Evolutionary conservation across 371 early-diverging fungal genomes (phyloP), one percentile per base, ranked within the genome.

Genomic region (Entomophthora muscae): DNA sequence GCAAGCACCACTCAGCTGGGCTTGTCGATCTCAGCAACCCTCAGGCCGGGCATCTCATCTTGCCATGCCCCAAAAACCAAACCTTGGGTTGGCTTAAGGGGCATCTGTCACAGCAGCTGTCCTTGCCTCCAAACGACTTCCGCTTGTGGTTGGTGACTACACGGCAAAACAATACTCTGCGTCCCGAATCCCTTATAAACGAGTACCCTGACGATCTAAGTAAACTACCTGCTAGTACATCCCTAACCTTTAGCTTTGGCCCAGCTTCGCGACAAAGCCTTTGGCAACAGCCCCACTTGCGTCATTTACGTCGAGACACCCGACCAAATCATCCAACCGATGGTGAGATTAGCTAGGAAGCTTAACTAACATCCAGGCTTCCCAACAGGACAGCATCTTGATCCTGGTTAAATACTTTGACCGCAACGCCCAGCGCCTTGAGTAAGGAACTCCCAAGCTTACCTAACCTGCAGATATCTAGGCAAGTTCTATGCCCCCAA

Each of bases 371-470:
- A 33, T 21, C 26, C 52, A 56, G 42, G 63, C 60, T 22, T 67
- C 71, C 3, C 52, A 71, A 51, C 69, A 67, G 58, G 68, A 72
- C 10, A 77, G 75, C 55, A 67, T 67, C 61, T 77, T 22, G 21
- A 72, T 84, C 70, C 67, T 93, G 22, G 92, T 88, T 42, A 94
- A 94, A 73, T 91, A 85, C 71, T 94, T 83, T 71, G 88, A 94
- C 64, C 83, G 86, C 0, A 67, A 71, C 26, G 69, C 74, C 30
- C 75, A 77, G 32, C 76, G 67, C 29, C 71, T 94, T 63, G 75
- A 78, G 83, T 84, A 76, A 66, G 79, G 73, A 12, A n/a, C 12
- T n/a, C 3, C 1, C 51, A 42, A 22, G 53, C 12, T 30, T 29
- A 26, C 54, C 32, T 26, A 27, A 21, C 32, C 54, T 63, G 21